Base-by-base conservation (phyloP, 2,329 filamentous ascomycete species). In the Ciborinia camelliae region DNA sequence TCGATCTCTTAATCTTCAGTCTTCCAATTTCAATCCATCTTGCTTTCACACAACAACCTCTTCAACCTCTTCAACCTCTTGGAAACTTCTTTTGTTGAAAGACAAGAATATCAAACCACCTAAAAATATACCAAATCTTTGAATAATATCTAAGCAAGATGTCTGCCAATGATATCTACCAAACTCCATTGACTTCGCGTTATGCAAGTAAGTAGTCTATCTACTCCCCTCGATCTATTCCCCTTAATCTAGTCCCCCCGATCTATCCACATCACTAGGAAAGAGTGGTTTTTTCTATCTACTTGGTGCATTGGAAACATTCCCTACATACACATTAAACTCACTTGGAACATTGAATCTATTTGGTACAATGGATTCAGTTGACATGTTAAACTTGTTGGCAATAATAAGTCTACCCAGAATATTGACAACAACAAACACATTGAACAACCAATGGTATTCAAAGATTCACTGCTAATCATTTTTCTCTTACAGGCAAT, bases 111-210 rank as follows among this genome's bases (percentile, higher is more conserved):
- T n/a, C 39, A 43, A 18, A 45, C 20, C 26, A n/a, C 18, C 18
- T 15, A 32, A 7, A 6, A 30, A 32, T 18, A 45, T 20, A n/a
- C 28, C n/a, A 63, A 12, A 63, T 41, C 32, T 18, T 39, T 48
- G 32, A n/a, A 23, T 48, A 32, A 32, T 26, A 35, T 28, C 18
- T 28, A 59, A 15, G 32, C 48, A 72, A 65, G 4, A 72, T 73
- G 71, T 71, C 71, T 48, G 67, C 57, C n/a, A 68, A 72, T 75
- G 84, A 86, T 73, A 78, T 78, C 63, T 86, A 89, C 75, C 83
- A 89, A 79, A 91, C 89, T 51, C 85, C 89, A 41, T 80, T 92
- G 71, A 87, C 84, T 70, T 83, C 82, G 71, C 85, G 91, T 72
- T 95, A 95, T 81, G 87, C 87, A 78, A 71, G 66, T 69, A 68